Evolutionary conservation across 1,284 basidiomycete species (phyloP), one percentile per base, ranked within the genome.

Genomic region (Trichosporon sp.): DNA sequence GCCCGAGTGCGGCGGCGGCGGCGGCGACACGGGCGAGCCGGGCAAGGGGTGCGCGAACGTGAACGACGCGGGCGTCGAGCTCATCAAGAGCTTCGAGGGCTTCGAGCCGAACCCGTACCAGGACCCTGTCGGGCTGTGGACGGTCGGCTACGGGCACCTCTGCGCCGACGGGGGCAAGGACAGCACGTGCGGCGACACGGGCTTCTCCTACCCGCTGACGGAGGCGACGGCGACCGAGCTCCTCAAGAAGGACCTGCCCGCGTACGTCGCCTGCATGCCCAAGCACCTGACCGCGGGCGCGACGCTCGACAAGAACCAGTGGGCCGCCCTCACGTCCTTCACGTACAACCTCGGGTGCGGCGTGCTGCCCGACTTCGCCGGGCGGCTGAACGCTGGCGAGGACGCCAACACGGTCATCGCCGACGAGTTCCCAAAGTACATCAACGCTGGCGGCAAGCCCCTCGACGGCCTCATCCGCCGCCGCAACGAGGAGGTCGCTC

Each of bases 121-220:
- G 25, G 65, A 66, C 42, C 42, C 65, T 1, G 29, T 47, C 13
- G 65, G 65, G 1, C 27, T 34, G 11, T 42, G 38, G 29, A 66
- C 65, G 11, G 60, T 66, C 56, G 65, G 65, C 7, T 66, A 66
- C 42, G 65, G 65, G n/a, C 65, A 66, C 65, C 65, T 62, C 18
- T 66, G 65, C 65, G 21, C 13, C 3, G 25, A 8, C 58, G 32
- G 31, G 18, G 51, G 51, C 6, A 6, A 25, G 12, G 21, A 31
- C 29, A 21, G 29, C 12, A 32, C 23, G 6, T 51, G 42, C 65
- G 15, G 27, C 56, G 65, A 66, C 9, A 27, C 58, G 5, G n/a
- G 21, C 21, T 66, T 34, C 65, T n/a, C 15, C 34, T 51, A 47
- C 42, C 65, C 65, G 8, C 65, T 66, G 9, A 66, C 56, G 15